Evolutionary conservation across 306 rosid species (phyloP).

Genomic region (Castanopsis chinensis): DNA sequence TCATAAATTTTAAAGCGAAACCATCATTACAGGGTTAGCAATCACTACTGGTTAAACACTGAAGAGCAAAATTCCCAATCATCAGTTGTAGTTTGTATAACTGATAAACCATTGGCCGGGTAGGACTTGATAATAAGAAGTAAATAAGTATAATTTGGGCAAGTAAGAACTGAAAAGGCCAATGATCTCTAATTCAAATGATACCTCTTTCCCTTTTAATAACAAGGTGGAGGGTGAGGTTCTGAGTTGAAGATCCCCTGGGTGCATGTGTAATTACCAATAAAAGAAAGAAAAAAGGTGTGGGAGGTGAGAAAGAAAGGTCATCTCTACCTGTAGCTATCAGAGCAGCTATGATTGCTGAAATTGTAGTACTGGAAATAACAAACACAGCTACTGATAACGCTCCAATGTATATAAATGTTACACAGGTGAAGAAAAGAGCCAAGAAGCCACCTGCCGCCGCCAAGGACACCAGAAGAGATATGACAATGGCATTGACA

Average conservation of each 20-base stretch:
- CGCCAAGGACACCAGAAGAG: slow-evolving; percentile 74
- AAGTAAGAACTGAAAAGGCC: neutral
- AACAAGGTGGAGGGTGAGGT: no score
- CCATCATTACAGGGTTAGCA: neutral
- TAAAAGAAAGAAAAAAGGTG: no score
- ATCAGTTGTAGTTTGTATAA: neutral
- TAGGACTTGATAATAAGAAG: neutral
- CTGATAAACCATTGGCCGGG: neutral
- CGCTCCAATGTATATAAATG: slow-evolving; percentile 80
- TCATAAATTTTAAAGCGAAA: neutral
- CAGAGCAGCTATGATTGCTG: slow-evolving; percentile 58
- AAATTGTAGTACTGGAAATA: slow-evolving; percentile 56
- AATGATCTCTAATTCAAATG: no score
- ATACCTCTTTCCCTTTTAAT: no score
- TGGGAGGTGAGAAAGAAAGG: neutral
- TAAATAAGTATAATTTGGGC: neutral
- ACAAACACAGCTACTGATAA: slow-evolving; percentile 67
- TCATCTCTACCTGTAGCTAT: slow-evolving; percentile 60
- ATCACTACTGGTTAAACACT: neutral
- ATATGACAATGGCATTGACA: slow-evolving; percentile 63
- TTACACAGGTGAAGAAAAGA: slow-evolving; percentile 63
- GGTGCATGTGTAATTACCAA: no score
- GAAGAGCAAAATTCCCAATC: neutral
- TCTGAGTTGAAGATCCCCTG: no score
- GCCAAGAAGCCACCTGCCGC: slow-evolving; percentile 98